A percentile compares a stretch with the other conserved stretches of the same genome.
These are phyloP conservation scores for Coemansia sp. DNA, from an alignment of 192 early-diverging fungal species.

Conservation along the genomic window DNA sequence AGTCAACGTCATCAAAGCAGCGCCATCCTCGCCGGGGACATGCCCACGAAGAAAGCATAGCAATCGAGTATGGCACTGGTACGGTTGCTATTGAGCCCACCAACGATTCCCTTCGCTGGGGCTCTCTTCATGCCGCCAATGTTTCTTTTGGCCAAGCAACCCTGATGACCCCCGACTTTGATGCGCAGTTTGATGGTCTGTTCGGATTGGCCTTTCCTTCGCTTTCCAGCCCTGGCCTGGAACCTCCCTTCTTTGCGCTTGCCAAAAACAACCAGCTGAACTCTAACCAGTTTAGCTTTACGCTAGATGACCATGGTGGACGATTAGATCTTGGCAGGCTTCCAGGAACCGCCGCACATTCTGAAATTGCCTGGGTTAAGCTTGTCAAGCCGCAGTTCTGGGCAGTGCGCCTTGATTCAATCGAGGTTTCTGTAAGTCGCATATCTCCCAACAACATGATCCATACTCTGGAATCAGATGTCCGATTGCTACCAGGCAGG, in stretches of 20 bases:
- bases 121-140: conserved; percentile 25
- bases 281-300: conserved; percentile 50
- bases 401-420: conserved; percentile 30
- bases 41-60: neutral
- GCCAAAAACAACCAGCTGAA: conserved; percentile 24
- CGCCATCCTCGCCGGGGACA: conserved; percentile 1
- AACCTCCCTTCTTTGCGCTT: conserved; percentile 41
- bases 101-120: conserved; percentile 36
- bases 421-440: conserved; percentile 3
- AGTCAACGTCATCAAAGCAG: neutral
- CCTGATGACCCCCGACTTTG: conserved; percentile 45
- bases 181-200: conserved; percentile 45
- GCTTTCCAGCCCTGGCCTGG: conserved; percentile 35
- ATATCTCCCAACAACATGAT: neutral
- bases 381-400: conserved; percentile 43
- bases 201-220: conserved; percentile 49
- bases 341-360: neutral
- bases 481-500: neutral
- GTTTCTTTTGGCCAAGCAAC: conserved; percentile 43
- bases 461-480: neutral
- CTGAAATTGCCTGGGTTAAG: conserved; percentile 24
- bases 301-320: conserved; percentile 30
- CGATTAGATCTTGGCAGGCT: conserved; percentile 35
- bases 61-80: conserved; percentile 47
- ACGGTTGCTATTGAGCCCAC: conserved; percentile 37